Percentiles rank a stretch among this genome's conserved stretches.
Evolutionary conservation across 768 basidiomycete genomes (phyloP).

Genomic region (Rhizopogon vesiculosus): DNA sequence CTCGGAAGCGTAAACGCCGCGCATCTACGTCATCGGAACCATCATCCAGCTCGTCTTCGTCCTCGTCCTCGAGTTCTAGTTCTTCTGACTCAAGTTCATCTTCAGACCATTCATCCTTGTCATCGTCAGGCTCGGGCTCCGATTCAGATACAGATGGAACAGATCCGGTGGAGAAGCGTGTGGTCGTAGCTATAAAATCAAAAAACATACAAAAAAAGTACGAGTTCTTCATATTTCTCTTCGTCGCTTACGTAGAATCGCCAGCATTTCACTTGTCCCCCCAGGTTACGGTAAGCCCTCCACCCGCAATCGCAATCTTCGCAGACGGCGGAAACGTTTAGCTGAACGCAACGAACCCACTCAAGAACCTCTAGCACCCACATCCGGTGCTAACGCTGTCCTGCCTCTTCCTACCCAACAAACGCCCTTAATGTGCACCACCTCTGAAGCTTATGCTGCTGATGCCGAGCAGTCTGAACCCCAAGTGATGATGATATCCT

Average conservation of each 20-base stretch:
- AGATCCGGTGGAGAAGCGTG: conserved; percentile 8
- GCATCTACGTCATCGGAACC: conserved; percentile 5
- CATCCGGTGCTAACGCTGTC: conserved; percentile 39
- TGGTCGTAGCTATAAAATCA: background rate
- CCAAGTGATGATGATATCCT: conserved; percentile 27
- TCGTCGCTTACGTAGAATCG: background rate
- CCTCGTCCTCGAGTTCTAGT: conserved; percentile 10
- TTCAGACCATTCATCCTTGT: conserved; percentile 13
- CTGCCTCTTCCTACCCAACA: conserved; percentile 32
- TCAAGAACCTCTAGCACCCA: conserved; percentile 18
- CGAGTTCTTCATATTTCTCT: background rate
- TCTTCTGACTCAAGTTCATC: conserved; percentile 22
- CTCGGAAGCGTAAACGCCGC: conserved; percentile 24
- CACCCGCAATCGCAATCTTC: conserved; percentile 55
- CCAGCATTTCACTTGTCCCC: conserved; percentile 32
- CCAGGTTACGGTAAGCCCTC: conserved; percentile 57
- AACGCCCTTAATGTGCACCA: background rate
- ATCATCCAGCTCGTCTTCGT: conserved; percentile 13
- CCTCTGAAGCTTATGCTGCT: conserved; percentile 1
- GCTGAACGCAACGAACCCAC: conserved; percentile 18
- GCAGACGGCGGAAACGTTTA: conserved; percentile 44
- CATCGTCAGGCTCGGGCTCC: conserved; percentile 10
- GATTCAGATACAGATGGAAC: conserved; percentile 13
- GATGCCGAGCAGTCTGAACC: conserved; percentile 14
- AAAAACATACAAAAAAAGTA: background rate